A percentile compares a stretch with the other conserved stretches of the same genome.
These are phyloP conservation scores for Russula earlei DNA, from an alignment of 768 basidiomycete genomes.

Conservation along the genomic window DNA sequence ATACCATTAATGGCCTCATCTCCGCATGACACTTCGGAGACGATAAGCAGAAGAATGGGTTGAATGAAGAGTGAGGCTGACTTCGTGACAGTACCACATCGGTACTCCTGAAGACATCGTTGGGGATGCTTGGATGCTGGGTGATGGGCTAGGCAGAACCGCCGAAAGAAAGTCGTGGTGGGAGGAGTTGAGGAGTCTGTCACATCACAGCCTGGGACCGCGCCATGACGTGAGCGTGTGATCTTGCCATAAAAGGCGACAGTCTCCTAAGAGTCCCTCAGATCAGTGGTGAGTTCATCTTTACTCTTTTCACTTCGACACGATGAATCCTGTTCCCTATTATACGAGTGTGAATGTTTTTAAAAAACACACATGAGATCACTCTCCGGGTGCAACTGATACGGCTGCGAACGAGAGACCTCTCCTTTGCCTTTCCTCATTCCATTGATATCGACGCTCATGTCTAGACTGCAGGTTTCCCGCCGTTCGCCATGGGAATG, in stretches of 20 bases:
- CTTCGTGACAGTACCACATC: constrained; percentile 75
- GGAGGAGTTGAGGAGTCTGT: not conserved
- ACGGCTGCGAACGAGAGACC: not conserved
- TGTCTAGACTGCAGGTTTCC: not conserved
- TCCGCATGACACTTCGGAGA: constrained; percentile 67
- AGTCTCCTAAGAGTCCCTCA: not conserved
- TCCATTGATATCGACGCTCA: not conserved
- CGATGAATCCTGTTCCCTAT: constrained; percentile 56
- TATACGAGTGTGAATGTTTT: constrained; percentile 31
- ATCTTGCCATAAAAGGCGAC: constrained; percentile 5
- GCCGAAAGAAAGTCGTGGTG: constrained; percentile 6
- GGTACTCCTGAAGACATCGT: constrained; percentile 63
- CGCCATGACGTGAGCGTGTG: constrained; percentile 6
- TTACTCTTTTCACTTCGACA: not conserved
- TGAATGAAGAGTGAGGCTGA: constrained; percentile 22
- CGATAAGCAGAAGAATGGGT: constrained; percentile 1
- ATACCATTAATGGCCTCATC: constrained; percentile 81
- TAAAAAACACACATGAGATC: not conserved
- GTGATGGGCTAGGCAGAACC: constrained; percentile 10
- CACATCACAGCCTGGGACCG: not conserved
- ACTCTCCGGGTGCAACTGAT: constrained; percentile 6
- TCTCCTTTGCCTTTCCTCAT: not conserved
- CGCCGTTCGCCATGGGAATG: too few species aligned
- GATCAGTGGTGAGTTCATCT: not conserved
- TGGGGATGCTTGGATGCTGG: constrained; percentile 4